These are phyloP conservation scores for Puccinellia tenuiflora DNA, from an alignment of 176 grass and related monocot species.

Conservation along the genomic window DNA sequence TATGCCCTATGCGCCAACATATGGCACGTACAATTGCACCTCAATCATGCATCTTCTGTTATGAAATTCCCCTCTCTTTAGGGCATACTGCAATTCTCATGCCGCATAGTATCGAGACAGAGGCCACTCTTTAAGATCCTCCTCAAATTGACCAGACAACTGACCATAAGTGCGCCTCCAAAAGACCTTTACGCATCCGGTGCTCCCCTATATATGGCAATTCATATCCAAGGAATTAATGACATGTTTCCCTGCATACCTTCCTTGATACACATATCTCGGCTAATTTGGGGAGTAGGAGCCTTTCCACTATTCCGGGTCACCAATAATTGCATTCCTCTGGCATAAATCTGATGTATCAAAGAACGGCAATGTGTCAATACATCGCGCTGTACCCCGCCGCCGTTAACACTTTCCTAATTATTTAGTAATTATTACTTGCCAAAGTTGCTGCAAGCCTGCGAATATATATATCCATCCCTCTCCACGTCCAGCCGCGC, in stretches of 20 bases:
- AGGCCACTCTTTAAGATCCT: not conserved
- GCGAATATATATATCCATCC: slow-evolving; percentile 3
- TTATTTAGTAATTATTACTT: not conserved
- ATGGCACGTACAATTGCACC: no score
- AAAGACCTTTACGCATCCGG: not conserved
- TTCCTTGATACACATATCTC: not conserved
- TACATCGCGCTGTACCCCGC: no score
- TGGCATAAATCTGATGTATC: not conserved
- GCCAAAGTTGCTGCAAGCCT: slow-evolving; percentile 12
- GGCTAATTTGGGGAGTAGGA: not conserved
- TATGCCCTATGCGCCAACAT: no score
- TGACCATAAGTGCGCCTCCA: not conserved
- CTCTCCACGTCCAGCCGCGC: slow-evolving; percentile 6
- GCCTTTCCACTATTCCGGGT: not conserved
- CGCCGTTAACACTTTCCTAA: no score
- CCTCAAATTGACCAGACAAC: slow-evolving; percentile 8
- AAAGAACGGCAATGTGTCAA: no score
- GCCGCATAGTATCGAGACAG: no score
- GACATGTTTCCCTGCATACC: not conserved
- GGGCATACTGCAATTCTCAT: no score
- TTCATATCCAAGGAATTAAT: not conserved
- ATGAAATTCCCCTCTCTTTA: no score
- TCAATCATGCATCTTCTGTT: no score
- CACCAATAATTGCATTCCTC: not conserved
- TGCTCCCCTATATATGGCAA: not conserved